phyloP scores from a whole-genome alignment of 345 rosid species.

The Populus deltoides region DNA sequence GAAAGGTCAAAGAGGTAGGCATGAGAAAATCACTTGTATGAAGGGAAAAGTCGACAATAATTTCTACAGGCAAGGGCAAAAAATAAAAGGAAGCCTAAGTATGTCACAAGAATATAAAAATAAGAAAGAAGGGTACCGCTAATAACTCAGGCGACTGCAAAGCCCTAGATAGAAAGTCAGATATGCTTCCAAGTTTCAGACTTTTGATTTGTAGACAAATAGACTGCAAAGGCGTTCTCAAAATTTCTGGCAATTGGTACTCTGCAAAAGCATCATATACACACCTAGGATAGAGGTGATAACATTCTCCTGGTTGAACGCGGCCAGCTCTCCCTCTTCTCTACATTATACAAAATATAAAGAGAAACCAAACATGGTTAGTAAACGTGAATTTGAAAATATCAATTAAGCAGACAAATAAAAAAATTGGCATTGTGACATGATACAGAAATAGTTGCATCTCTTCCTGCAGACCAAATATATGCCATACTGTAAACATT shows the following conservation, averaged over 20 bases:
- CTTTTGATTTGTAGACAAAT: conserved; percentile 91
- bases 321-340: conserved; percentile 97
- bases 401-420: not conserved
- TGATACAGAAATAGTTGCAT: not conserved
- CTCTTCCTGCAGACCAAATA: not conserved
- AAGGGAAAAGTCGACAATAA: not conserved
- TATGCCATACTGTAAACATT: not conserved
- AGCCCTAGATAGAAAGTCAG: conserved; percentile 78
- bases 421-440: not conserved
- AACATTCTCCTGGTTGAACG: conserved; percentile 88
- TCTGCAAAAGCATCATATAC: conserved; percentile 80
- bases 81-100: not conserved
- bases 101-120: not conserved
- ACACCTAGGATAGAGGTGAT: conserved; percentile 83
- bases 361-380: not conserved
- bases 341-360: conserved; percentile 37
- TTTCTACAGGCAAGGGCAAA: not conserved
- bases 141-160: conserved; percentile 84
- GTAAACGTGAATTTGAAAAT: not conserved
- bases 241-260: conserved; percentile 90
- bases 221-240: conserved; percentile 91
- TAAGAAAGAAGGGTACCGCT: conserved; percentile 49
- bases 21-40: not conserved
- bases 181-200: conserved; percentile 75
- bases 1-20: not conserved